Conservation (phyloP, 306 rosid genomes). For the Casuarina glauca region DNA sequence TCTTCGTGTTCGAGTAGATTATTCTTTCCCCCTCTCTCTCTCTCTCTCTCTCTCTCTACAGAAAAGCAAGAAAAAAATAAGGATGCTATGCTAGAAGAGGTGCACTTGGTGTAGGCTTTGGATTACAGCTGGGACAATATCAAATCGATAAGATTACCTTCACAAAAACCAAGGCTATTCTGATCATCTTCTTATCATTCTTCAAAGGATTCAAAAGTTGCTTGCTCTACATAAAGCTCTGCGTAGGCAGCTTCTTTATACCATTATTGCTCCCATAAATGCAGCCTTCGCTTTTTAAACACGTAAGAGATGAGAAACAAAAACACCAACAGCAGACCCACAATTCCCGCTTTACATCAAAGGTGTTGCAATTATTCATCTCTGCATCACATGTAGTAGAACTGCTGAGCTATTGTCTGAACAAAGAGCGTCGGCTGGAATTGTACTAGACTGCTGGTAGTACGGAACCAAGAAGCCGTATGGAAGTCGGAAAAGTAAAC, state of each 20-base stretch:
- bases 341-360: neutral
- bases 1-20: slow-evolving; percentile 19
- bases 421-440: neutral
- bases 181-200: slow-evolving; percentile 68
- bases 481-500: neutral
- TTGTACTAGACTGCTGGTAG: no score
- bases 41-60: slow-evolving; percentile 2
- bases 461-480: neutral
- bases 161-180: slow-evolving; percentile 46
- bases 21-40: no score
- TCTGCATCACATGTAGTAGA: slow-evolving; percentile 19
- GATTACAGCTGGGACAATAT: slow-evolving; percentile 49
- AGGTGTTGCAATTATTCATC: slow-evolving; percentile 17
- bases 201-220: slow-evolving; percentile 55
- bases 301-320: slow-evolving; percentile 2
- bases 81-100: no score
- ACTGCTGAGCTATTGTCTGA: slow-evolving; percentile 17
- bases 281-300: slow-evolving; percentile 33
- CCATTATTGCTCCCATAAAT: slow-evolving; percentile 48
- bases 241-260: slow-evolving; percentile 45
- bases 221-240: slow-evolving; percentile 53
- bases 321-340: neutral
- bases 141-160: slow-evolving; percentile 33
- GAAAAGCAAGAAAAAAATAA: slow-evolving; percentile 26
- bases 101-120: slow-evolving; percentile 10